Evolutionary conservation across 2,329 filamentous ascomycete species (phyloP), one percentile per base, ranked within the genome.

Genomic region (Fusarium subglutinans): DNA sequence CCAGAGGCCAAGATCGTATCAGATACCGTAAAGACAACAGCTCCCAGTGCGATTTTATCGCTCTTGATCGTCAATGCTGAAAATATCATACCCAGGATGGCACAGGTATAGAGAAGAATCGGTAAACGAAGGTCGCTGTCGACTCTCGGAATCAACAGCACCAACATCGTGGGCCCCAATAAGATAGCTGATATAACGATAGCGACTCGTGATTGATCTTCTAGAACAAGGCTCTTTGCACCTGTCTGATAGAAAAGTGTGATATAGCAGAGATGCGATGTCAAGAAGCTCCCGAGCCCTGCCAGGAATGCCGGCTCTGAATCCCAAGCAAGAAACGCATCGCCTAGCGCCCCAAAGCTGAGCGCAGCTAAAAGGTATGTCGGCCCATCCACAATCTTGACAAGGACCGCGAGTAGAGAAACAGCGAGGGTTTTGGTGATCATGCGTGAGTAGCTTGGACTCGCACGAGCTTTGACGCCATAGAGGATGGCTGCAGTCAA

Each of bases 111-210:
- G 0, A 59, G 8, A 20, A 37, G 6, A n/a, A 59, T 50, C 0
- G 56, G 56, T 5, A 59, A 6, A 1, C 56, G 43, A 51, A 59
- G 56, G 0, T 51, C 56, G n/a, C 15, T 38, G 6, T 24, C 28
- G 2, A 59, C 56, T 12, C 2, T 24, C 1, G 56, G 56, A 0
- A 59, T 51, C 24, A 59, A 9, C 0, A 51, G 30, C 24, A 4
- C 8, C 20, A 59, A 24, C 56, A 59, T 51, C 5, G n/a, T 20
- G 1, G 56, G 43, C 0, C 56, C 56, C 2, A 59, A 12, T 3
- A 59, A 0, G 0, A 20, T 0, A 18, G 56, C 56, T 1, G 24
- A 30, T 3, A 38, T 9, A 13, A 20, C 43, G 3, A 59, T 51
- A 6, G 8, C 43, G 20, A 28, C 6, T 8, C 43, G 43, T 1